Evolutionary conservation across 345 rosid genomes (phyloP).

Genomic region (Gossypium longicalyx): DNA sequence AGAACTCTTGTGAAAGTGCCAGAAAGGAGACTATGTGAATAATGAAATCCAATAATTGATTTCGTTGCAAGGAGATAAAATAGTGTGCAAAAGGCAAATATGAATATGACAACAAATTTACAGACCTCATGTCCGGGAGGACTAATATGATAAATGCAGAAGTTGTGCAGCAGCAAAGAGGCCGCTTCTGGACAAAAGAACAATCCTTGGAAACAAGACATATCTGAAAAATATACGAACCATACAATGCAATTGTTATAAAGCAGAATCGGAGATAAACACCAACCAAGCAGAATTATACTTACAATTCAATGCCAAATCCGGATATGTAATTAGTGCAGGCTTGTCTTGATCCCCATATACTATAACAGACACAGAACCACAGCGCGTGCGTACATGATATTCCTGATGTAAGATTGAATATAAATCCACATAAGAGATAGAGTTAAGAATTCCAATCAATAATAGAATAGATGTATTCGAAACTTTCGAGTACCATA

Average conservation of each 20-base stretch:
- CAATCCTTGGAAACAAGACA: constrained; percentile 91
- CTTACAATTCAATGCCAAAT: constrained; percentile 81
- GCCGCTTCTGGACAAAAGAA: constrained; percentile 90
- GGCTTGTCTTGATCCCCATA: constrained; percentile 85
- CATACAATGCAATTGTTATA: constrained; percentile 3
- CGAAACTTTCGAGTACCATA: constrained; percentile 20
- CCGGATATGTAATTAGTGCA: constrained; percentile 83
- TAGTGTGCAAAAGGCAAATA: constrained; percentile 4
- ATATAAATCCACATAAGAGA: not conserved
- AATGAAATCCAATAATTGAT: constrained; percentile 21
- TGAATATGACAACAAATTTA: constrained; percentile 27
- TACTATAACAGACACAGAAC: constrained; percentile 80
- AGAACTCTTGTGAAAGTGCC: constrained; percentile 64
- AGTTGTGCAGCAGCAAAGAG: constrained; percentile 85
- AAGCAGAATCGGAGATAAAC: not conserved
- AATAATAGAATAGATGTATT: constrained; percentile 1
- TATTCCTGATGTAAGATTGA: constrained; percentile 52
- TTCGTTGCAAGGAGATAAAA: constrained; percentile 1
- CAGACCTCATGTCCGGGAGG: constrained; percentile 99
- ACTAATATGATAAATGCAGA: constrained; percentile 90
- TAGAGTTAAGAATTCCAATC: not conserved
- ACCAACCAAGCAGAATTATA: constrained; percentile 2
- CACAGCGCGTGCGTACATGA: constrained; percentile 59
- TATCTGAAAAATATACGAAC: constrained; percentile 41
- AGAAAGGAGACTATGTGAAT: constrained; percentile 34